Base-by-base conservation (phyloP, 2,329 filamentous ascomycete species). In the Tolypocladium ovalisporum region DNA sequence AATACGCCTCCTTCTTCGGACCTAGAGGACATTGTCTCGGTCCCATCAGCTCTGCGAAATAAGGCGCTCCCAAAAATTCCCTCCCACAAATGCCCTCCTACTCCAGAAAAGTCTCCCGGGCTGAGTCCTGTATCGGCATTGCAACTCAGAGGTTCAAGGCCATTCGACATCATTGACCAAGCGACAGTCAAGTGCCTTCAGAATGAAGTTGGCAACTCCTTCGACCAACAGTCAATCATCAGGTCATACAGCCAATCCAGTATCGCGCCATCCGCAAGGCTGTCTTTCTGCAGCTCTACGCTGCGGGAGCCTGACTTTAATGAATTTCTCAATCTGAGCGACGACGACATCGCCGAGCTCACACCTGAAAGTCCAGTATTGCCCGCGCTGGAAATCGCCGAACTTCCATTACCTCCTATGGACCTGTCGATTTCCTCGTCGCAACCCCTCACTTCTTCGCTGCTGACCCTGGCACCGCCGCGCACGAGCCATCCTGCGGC, bases 261-360 rank as follows among this genome's bases (percentile, higher is more conserved):
- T 52, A 52, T 68, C 19, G 65, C 68, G 1, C 61, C 66, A 2
- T 71, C 71, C 12, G 60, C 62, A 37, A 61, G 62, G 53, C 39
- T 57, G 54, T 67, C 69, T 2, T 65, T 68, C 22, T 62, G 65
- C 34, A 71, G 71, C 56, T 66, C 70, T 1, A 71, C 74, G 1
- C 71, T 83, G 4, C 70, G 71, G 52, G 80, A 83, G 62, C 80
- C 80, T 7, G 76, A 75, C 40, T 68, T 83, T 27, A 73, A 75
- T 22, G 81, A 84, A 42, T 83, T 84, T 55, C 71, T 81, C 56
- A 72, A 74, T 24, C 70, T 84, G 7, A 79, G 75, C 57, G 81
- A 84, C 59, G 80, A 84, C 35, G 81, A 84, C 57, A 81, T 84
- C 59, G 79, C 80, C 10, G 81, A 84, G 62, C 68, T 59, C 19